phyloP scores from a whole-genome alignment of 768 basidiomycete species.

The Leccinum longicurvipes region DNA sequence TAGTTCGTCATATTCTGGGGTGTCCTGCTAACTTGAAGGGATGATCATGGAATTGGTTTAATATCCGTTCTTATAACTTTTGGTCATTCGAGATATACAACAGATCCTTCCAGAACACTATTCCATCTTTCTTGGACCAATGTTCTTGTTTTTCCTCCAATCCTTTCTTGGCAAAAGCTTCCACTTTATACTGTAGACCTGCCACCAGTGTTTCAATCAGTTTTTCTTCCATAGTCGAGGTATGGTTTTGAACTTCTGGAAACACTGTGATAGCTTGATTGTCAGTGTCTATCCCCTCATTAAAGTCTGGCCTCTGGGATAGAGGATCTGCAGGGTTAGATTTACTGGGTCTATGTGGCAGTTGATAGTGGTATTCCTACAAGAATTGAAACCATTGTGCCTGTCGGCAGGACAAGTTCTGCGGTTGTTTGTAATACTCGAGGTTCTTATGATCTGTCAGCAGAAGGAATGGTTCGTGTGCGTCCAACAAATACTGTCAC shows the following conservation, averaged over 20 bases:
- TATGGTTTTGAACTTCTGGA: too few species aligned
- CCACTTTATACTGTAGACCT: not conserved
- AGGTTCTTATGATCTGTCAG: constrained; percentile 40
- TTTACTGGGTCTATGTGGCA: not conserved
- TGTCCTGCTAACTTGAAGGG: too few species aligned
- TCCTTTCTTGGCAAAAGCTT: not conserved
- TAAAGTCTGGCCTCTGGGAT: constrained; percentile 1
- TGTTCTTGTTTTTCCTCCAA: too few species aligned
- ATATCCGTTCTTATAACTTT: not conserved
- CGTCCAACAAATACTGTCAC: not conserved
- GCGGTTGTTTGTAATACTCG: constrained; percentile 31
- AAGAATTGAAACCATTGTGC: not conserved
- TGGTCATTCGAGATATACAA: not conserved
- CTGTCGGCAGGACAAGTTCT: not conserved
- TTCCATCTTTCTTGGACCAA: not conserved
- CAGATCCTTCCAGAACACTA: not conserved
- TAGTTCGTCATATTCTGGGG: too few species aligned
- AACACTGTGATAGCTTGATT: not conserved
- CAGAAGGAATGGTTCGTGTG: constrained; percentile 14
- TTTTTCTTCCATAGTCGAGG: too few species aligned
- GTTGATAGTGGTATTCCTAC: not conserved
- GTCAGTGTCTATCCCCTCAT: not conserved
- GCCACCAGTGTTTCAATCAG: too few species aligned
- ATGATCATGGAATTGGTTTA: not conserved
- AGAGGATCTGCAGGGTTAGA: not conserved